Conservation (phyloP, 345 rosid genomes). For the Geranium rotundifolium region DNA sequence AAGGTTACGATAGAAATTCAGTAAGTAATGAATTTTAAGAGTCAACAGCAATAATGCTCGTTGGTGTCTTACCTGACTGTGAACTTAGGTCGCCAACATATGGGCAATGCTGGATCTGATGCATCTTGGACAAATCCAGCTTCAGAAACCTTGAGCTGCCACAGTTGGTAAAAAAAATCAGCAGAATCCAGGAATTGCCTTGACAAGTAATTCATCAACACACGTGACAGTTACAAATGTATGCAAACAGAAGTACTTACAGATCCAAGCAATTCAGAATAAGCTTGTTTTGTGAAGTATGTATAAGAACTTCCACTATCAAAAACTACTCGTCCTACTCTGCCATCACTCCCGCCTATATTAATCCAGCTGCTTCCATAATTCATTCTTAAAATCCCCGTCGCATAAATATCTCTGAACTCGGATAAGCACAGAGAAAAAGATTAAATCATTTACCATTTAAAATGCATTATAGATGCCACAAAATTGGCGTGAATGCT, state of each 20-base stretch:
- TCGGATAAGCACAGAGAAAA: not conserved
- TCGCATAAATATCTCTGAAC: slow-evolving; percentile 48
- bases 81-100: slow-evolving; percentile 58
- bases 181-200: not conserved
- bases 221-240: not conserved
- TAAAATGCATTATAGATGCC: too few species aligned
- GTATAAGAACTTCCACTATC: slow-evolving; percentile 94
- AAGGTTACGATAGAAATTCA: slow-evolving; percentile 1
- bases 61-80: slow-evolving; percentile 42
- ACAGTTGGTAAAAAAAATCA: slow-evolving; percentile 2
- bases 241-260: slow-evolving; percentile 33
- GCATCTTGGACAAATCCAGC: slow-evolving; percentile 38
- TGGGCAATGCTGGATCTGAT: slow-evolving; percentile 59
- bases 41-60: not conserved
- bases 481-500: too few species aligned
- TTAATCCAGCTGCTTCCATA: slow-evolving; percentile 50
- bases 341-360: slow-evolving; percentile 31
- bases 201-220: not conserved
- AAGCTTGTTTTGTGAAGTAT: slow-evolving; percentile 63
- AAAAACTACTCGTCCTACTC: slow-evolving; percentile 38
- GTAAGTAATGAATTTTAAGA: not conserved
- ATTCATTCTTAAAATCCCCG: slow-evolving; percentile 43
- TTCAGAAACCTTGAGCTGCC: slow-evolving; percentile 47
- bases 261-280: slow-evolving; percentile 49
- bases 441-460: not conserved